Evolutionary conservation across 2,329 filamentous ascomycete genomes (phyloP).

Genomic region (Podosphaera xanthii): DNA sequence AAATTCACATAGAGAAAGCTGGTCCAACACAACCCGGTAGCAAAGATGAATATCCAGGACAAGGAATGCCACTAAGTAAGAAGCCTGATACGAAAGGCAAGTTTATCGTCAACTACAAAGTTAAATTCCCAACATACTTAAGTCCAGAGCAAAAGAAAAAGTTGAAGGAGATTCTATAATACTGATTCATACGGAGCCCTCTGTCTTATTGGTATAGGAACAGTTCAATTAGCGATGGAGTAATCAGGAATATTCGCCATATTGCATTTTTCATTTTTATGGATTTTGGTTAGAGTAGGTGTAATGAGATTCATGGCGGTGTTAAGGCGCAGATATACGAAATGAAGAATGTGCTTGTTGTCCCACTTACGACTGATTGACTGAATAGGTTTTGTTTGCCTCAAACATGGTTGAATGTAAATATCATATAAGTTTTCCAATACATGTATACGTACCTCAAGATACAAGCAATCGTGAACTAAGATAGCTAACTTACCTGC

Average conservation of each 20-base stretch:
- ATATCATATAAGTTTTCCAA: too few relatives aligned
- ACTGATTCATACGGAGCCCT: not conserved
- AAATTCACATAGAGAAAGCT: slow-evolving; percentile 53
- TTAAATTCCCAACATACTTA: slow-evolving; percentile 69
- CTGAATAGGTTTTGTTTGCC: too few relatives aligned
- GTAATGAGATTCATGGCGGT: too few relatives aligned
- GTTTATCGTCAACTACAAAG: slow-evolving; percentile 73
- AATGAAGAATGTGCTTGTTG: too few relatives aligned
- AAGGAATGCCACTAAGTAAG: slow-evolving; percentile 93
- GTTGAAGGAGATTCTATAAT: slow-evolving; percentile 52
- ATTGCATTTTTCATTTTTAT: not conserved
- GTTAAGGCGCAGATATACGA: too few relatives aligned
- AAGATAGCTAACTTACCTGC: too few relatives aligned
- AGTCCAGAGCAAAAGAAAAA: slow-evolving; percentile 58
- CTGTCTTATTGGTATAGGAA: not conserved
- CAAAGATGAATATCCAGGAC: slow-evolving; percentile 56
- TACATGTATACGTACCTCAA: too few relatives aligned
- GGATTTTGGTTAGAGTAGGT: not conserved
- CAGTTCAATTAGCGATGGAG: not conserved
- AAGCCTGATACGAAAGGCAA: slow-evolving; percentile 67
- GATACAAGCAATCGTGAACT: too few relatives aligned
- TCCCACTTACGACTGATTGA: too few relatives aligned
- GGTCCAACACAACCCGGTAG: slow-evolving; percentile 73
- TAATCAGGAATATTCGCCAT: not conserved
- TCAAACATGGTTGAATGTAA: too few relatives aligned